Conservation (phyloP, 2,329 filamentous ascomycete species). For the Arthrobotrys entomopaga region DNA sequence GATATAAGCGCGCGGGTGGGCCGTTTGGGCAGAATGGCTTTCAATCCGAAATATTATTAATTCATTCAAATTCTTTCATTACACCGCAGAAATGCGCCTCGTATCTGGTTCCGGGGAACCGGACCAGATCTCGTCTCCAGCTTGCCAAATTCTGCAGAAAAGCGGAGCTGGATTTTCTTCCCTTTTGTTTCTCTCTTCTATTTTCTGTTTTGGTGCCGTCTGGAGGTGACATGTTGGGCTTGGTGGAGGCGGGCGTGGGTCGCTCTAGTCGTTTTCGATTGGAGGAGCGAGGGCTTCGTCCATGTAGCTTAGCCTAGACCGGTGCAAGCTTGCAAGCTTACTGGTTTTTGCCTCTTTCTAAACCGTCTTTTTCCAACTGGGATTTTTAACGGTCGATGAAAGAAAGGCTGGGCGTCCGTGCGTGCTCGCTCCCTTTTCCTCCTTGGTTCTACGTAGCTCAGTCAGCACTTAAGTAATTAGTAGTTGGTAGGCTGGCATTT, state of each 20-base stretch:
- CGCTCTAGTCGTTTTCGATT: background rate
- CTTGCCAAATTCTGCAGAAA: conserved; percentile 38
- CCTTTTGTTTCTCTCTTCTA: background rate
- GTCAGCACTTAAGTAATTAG: no score
- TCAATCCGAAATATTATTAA: no score
- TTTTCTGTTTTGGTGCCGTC: conserved; percentile 2
- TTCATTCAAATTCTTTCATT: no score
- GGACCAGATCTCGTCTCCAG: conserved; percentile 54
- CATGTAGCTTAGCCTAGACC: conserved; percentile 43
- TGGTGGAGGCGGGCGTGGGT: background rate
- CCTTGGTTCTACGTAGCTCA: background rate
- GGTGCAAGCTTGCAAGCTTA: conserved; percentile 8
- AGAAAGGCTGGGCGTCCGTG: conserved; percentile 6
- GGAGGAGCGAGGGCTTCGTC: conserved; percentile 25
- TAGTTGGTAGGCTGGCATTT: background rate
- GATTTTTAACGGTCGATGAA: conserved; percentile 1
- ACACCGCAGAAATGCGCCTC: conserved; percentile 18
- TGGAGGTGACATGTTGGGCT: background rate
- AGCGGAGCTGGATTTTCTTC: conserved; percentile 40
- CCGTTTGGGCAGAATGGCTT: no score
- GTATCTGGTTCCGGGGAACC: conserved; percentile 46
- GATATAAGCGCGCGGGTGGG: conserved; percentile 36
- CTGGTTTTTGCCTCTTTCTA: conserved; percentile 10
- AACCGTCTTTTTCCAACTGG: conserved; percentile 26
- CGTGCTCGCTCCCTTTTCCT: background rate